A percentile compares a stretch with the other conserved stretches of the same genome.
Conservation (phyloP, 139 green algal genomes). For the Nannochloris sp. region DNA sequence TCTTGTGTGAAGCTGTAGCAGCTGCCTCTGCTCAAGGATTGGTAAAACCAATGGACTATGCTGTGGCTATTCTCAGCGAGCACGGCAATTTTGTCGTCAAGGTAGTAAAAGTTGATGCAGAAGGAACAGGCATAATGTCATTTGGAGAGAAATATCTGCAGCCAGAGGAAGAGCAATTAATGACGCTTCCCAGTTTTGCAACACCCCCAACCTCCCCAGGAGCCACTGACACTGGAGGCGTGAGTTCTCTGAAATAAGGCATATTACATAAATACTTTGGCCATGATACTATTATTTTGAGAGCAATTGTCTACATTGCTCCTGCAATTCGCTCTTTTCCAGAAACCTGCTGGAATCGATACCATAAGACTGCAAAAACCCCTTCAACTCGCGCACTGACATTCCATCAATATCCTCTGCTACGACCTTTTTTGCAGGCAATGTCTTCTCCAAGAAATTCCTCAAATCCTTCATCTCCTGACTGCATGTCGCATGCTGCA, state of each 20-base stretch:
- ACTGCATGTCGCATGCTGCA: conserved; percentile 24
- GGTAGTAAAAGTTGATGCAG: conserved; percentile 18
- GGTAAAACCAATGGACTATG: conserved; percentile 49
- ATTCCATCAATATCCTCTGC: conserved; percentile 7
- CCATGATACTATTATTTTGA: conserved; percentile 4
- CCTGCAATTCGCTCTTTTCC: conserved; percentile 13
- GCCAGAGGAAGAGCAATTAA: too few species aligned
- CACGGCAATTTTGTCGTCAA: conserved; percentile 41
- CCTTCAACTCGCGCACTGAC: conserved; percentile 10
- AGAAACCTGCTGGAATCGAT: neutral
- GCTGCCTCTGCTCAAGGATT: conserved; percentile 15
- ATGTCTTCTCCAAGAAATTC: conserved; percentile 11
- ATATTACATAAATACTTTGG: too few species aligned
- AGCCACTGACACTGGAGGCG: too few species aligned
- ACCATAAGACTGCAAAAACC: neutral
- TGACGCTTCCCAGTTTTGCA: too few species aligned
- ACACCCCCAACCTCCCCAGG: too few species aligned
- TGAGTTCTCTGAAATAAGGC: too few species aligned
- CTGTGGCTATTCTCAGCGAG: conserved; percentile 56
- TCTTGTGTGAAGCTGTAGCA: conserved; percentile 38
- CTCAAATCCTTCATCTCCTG: conserved; percentile 29
- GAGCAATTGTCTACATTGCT: conserved; percentile 1
- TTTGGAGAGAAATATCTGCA: neutral
- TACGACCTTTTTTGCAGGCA: neutral
- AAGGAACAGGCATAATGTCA: neutral